These are phyloP conservation scores for Alternaria ventricosa DNA, from an alignment of 2,329 filamentous ascomycete species.

Conservation along the genomic window DNA sequence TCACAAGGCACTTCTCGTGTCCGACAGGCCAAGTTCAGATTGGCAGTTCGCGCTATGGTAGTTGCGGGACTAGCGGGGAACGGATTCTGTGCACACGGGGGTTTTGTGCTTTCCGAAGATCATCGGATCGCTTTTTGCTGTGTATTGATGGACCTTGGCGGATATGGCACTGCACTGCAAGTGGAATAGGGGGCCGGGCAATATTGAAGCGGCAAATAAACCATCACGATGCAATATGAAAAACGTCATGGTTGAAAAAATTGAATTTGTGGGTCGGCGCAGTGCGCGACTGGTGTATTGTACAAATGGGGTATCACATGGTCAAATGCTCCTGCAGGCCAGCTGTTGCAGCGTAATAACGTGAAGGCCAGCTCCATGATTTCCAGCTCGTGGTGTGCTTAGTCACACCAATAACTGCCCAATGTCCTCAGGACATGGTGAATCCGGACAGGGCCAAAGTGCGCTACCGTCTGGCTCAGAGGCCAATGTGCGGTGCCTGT, in stretches of 20 bases:
- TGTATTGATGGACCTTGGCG: not conserved
- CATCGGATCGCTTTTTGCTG: not conserved
- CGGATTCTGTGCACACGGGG: not conserved
- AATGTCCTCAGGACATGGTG: not conserved
- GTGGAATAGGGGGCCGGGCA: not conserved
- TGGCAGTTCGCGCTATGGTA: not conserved
- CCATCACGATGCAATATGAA: not conserved
- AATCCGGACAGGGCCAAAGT: not conserved
- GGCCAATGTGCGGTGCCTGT: not conserved
- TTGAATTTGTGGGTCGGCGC: not conserved
- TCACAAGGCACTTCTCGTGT: not conserved
- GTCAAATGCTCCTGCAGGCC: constrained; percentile 3
- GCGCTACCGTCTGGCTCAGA: not conserved
- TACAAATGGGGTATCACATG: constrained; percentile 14
- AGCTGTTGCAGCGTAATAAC: constrained; percentile 6
- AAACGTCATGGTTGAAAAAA: not conserved
- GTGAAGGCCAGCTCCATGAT: constrained; percentile 12
- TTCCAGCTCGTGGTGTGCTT: not conserved
- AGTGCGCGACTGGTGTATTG: not conserved
- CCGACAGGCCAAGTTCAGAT: not conserved
- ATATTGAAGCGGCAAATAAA: not conserved
- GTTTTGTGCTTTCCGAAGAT: constrained; percentile 9
- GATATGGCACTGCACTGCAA: not conserved
- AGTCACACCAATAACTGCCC: not conserved
- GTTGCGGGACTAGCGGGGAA: not conserved